Percentiles rank a stretch among this genome's conserved stretches.
phyloP scores from a whole-genome alignment of 306 rosid species.

The Quercus suber region DNA sequence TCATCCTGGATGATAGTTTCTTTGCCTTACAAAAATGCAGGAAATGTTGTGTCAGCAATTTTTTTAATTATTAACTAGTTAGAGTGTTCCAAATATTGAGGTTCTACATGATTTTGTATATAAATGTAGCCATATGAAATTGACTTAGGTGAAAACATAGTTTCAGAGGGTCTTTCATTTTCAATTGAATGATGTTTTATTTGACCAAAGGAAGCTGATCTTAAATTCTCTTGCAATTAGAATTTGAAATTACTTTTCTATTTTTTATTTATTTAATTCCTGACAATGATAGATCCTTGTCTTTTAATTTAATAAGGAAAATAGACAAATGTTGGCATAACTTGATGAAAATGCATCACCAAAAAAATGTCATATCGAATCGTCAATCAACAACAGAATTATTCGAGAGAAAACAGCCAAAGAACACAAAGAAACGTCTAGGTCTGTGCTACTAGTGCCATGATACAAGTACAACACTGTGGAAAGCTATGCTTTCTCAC shows the following conservation, averaged over 20 bases:
- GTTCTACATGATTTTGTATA: background rate
- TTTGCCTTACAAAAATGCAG: background rate
- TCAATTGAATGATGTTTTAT: background rate
- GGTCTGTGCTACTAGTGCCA: background rate
- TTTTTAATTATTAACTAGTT: too few species aligned
- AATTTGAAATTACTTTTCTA: background rate
- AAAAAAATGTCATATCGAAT: background rate
- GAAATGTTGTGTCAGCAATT: background rate
- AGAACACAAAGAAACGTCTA: background rate
- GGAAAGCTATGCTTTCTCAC: background rate
- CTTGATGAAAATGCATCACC: background rate
- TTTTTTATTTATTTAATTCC: background rate
- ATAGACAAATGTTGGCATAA: background rate
- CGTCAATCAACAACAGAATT: background rate
- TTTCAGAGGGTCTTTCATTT: background rate
- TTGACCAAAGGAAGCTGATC: background rate
- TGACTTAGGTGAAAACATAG: background rate
- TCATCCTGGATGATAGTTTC: background rate
- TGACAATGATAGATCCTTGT: background rate
- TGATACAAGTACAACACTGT: background rate
- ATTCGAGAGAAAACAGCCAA: background rate
- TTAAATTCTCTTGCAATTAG: background rate
- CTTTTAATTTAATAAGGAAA: background rate
- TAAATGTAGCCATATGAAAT: too few species aligned
- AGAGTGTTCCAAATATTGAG: background rate